Evolutionary conservation across 345 rosid genomes (phyloP), one percentile per base, ranked within the genome.

Genomic region (Carallia pectinifolia): DNA sequence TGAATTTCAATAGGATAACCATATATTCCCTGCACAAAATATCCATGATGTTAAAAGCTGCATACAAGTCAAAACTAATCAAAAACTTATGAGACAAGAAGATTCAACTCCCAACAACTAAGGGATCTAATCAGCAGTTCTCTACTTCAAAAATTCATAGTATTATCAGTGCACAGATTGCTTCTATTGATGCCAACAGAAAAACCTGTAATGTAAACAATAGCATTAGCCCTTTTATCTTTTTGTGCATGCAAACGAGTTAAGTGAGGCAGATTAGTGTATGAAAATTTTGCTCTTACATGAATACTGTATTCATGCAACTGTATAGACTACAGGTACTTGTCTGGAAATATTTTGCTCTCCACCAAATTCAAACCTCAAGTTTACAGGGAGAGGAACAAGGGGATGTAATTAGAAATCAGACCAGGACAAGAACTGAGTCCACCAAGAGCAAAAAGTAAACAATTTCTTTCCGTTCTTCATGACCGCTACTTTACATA

Each of bases 1-100:
- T 90, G 97, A 58, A 88, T 90, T 75, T 90, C 97, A 1, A 90
- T 88, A 19, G 93, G 97, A 74, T 88, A 87, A 63, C 94, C 94
- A 68, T 90, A 88, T 64, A 90, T 70, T 34, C 92, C 94, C 96
- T 91, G 86, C 39, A 76, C 77, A 58, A 78, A 34, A 74, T 65
- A 36, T 60, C 65, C 17, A 61, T 23, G 31, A 29, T 48, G 38
- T 53, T 40, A 62, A 60, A 31, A 54, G n/a, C 68, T 59, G 29
- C 30, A 31, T 17, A 65, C 18, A 39, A 15, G 40, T 39, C 19
- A 59, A 59, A 5, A 34, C 38, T 10, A 12, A 30, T 31, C 34
- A 53, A 44, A 40, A 33, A 19, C 48, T 34, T 33, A 18, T 19
- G 44, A 40, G 65, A 9, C 33, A 68, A 36, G 8, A 65, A 7